Evolutionary conservation across 148 eudicot genomes (phyloP), one percentile per base, ranked within the genome.

Genomic region (Drosera capensis): DNA sequence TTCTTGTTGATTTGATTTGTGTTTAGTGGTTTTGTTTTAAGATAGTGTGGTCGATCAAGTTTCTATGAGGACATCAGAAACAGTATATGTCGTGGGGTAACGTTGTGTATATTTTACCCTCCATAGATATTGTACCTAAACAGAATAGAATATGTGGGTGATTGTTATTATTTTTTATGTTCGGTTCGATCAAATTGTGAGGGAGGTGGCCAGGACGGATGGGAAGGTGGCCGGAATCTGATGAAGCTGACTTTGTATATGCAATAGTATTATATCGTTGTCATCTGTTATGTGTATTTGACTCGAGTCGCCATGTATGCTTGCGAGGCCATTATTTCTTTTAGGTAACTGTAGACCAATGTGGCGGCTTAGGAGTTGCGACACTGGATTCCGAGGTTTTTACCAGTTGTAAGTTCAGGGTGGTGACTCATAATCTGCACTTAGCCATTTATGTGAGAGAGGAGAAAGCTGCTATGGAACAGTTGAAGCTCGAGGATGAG

Each of bases 1-100:
- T 84, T 51, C 59, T 84, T 25, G 94, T 84, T 0, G 94, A 84
- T 60, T 75, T 84, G 1, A 49, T 84, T 2, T 84, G 94, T 84
- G 94, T 28, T 84, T 88, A 4, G 88, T 85, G 0, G 77, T 84
- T 46, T 49, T 84, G 50, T 84, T 84, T 49, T 88, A 88, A 0
- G n/a, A 84, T 84, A 45, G 94, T 84, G 8, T 84, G 94, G 94
- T 84, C 94, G 0, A 84, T 84, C 35, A 84, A 77, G 82, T n/a
- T n/a, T n/a, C n/a, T n/a, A n/a, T n/a, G n/a, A n/a, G n/a, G n/a
- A n/a, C n/a, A n/a, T n/a, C n/a, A n/a, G n/a, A n/a, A n/a, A n/a
- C n/a, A n/a, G n/a, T n/a, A n/a, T n/a, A n/a, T n/a, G n/a, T n/a
- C n/a, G n/a, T n/a, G n/a, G n/a, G n/a, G n/a, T n/a, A n/a, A n/a